Conservation (phyloP, 2,329 filamentous ascomycete species). For the Amesomyces nigricolor region DNA sequence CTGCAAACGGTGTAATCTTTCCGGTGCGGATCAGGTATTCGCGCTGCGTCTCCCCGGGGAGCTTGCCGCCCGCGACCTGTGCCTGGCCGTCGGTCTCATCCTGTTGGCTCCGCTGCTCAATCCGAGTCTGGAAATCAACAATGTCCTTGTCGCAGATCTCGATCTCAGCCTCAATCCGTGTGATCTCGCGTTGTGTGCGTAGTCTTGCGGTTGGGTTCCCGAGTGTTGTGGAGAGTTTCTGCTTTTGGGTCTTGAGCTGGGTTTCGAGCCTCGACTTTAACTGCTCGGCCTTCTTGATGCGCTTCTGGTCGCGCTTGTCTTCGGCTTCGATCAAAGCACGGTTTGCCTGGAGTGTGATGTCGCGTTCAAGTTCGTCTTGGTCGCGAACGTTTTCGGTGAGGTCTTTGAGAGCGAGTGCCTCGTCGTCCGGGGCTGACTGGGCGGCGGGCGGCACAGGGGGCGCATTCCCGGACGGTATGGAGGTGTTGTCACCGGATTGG, state of each 20-base stretch:
- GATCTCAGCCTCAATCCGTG: slow-evolving; percentile 60
- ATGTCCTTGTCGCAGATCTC: slow-evolving; percentile 65
- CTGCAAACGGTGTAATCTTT: slow-evolving; percentile 94
- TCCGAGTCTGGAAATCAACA: slow-evolving; percentile 72
- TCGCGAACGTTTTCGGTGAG: slow-evolving; percentile 68
- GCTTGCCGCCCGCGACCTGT: slow-evolving; percentile 30
- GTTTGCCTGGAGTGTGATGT: slow-evolving; percentile 64
- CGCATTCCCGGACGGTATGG: not conserved
- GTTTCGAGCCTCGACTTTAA: slow-evolving; percentile 54
- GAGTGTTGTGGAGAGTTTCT: slow-evolving; percentile 40
- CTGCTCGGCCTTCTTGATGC: slow-evolving; percentile 54
- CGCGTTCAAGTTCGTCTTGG: slow-evolving; percentile 84
- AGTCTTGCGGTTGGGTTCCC: slow-evolving; percentile 47
- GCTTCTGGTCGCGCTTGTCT: slow-evolving; percentile 56
- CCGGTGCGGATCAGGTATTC: slow-evolving; percentile 92
- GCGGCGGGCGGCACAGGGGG: not conserved
- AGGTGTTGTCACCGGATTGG: not conserved
- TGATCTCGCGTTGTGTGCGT: slow-evolving; percentile 60
- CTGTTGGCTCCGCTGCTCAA: slow-evolving; percentile 65
- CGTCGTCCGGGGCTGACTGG: slow-evolving; percentile 36
- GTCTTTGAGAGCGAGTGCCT: slow-evolving; percentile 54
- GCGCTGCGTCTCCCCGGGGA: slow-evolving; percentile 75
- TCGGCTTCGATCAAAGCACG: slow-evolving; percentile 55
- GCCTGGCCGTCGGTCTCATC: slow-evolving; percentile 36
- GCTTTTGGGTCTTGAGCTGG: slow-evolving; percentile 55